Evolutionary conservation across 805 yeast genomes (phyloP), one percentile per base, ranked within the genome.

Genomic region (Priceomyces haplophilus): DNA sequence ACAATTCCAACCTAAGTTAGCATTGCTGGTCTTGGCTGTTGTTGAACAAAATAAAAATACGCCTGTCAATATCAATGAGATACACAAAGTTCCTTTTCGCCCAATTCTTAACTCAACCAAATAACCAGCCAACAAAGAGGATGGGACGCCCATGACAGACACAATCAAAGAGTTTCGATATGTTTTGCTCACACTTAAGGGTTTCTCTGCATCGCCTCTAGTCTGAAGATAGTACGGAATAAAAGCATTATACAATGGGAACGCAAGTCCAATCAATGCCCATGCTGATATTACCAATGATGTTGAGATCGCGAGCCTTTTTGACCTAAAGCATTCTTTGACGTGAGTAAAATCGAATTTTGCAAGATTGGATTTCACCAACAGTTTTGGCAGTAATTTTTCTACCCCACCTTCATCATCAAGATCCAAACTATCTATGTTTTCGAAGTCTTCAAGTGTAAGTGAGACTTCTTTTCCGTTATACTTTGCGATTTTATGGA

Each of bases 11-110:
- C 62, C 73, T 50, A 69, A 57, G 43, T 61, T 51, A n/a, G 69
- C 64, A 45, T 73, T 63, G 36, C 77, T 65, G 0, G 81, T 72
- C 56, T 75, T 72, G 10, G 81, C 82, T 2, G 82, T 76, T 11
- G 87, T 82, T 48, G 82, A 80, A 36, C 80, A 81, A 52, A 80
- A 80, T 44, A 82, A 56, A 36, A 82, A 69, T 2, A 79, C 76
- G 64, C 82, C 82, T 0, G 82, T 68, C 25, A 78, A 54, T 2
- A 80, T 19, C 5, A 80, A 72, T 18, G 85, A 80, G 27, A 68
- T 59, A 1, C 64, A 61, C 70, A 81, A 67, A 1, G 82, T 71
- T 7, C 85, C 85, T 52, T 79, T 72, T 57, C 85, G 67, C 4
- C 85, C 83, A 24, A 79, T 62, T 36, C 51, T 51, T 31, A 60